Evolutionary conservation across 2,329 filamentous ascomycete species (phyloP).

Genomic region (Didymosphaeria variabile): DNA sequence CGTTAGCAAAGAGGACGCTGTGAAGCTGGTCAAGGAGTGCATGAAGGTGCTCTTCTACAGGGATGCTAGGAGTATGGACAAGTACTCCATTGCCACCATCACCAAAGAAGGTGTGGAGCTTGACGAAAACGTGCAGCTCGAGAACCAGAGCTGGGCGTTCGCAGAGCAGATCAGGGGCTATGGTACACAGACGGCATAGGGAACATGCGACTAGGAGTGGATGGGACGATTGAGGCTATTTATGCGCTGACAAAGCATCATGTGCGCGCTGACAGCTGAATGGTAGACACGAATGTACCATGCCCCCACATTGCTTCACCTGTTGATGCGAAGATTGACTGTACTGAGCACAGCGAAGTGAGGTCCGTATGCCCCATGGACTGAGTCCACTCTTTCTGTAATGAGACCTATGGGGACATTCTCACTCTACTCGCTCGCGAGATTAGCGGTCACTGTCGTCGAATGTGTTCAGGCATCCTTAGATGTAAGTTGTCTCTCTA

Average conservation of each 20-base stretch:
- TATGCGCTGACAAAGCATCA: constrained; percentile 15
- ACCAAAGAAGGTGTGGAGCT: constrained; percentile 87
- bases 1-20: constrained; percentile 79
- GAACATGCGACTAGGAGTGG: neutral
- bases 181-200: constrained; percentile 73
- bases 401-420: neutral
- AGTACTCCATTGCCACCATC: constrained; percentile 89
- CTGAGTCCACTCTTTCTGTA: neutral
- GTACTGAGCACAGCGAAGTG: neutral
- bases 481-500: no score
- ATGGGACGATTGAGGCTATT: constrained; percentile 13
- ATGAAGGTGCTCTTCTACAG: constrained; percentile 99
- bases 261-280: constrained; percentile 28
- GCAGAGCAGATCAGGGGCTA: constrained; percentile 95
- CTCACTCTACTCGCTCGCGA: neutral
- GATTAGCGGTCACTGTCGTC: no score
- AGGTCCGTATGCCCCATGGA: neutral
- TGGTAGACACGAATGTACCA: constrained; percentile 48
- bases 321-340: neutral
- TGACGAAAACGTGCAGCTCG: constrained; percentile 84
- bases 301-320: constrained; percentile 10
- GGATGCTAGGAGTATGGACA: constrained; percentile 90
- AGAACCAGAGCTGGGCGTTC: constrained; percentile 98
- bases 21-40: constrained; percentile 85
- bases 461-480: no score